Evolutionary conservation across 2,329 filamentous ascomycete genomes (phyloP).

Genomic region (Cyphellophora europaea): DNA sequence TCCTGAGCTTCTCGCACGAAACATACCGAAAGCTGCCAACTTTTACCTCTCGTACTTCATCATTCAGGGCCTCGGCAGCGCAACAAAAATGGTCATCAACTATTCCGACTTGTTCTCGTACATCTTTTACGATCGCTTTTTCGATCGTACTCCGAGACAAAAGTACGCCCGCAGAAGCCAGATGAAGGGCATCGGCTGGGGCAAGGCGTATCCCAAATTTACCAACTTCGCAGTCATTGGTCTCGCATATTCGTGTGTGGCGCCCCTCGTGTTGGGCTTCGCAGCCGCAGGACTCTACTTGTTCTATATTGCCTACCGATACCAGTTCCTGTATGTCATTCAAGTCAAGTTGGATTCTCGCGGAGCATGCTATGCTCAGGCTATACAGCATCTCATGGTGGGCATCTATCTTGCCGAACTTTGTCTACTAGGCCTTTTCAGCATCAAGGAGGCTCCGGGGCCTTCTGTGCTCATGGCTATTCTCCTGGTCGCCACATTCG

Average conservation of each 20-base stretch:
- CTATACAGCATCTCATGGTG: conserved; percentile 72
- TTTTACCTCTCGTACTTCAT: conserved; percentile 96
- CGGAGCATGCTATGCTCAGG: conserved; percentile 77
- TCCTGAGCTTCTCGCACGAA: conserved; percentile 59
- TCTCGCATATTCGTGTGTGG: conserved; percentile 78
- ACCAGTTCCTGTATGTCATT: conserved; percentile 82
- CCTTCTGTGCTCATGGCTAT: conserved; percentile 65
- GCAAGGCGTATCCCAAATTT: conserved; percentile 69
- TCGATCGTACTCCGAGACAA: conserved; percentile 56
- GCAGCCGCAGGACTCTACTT: conserved; percentile 67
- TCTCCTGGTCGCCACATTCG: conserved; percentile 62
- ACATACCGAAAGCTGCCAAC: conserved; percentile 79
- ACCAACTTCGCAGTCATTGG: conserved; percentile 81
- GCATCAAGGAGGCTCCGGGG: conserved; percentile 34
- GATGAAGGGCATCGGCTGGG: conserved; percentile 72
- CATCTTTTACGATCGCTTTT: conserved; percentile 14
- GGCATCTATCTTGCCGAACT: conserved; percentile 78
- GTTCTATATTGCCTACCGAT: conserved; percentile 80
- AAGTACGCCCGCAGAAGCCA: conserved; percentile 67
- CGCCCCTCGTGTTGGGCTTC: conserved; percentile 74
- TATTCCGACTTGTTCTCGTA: conserved; percentile 45
- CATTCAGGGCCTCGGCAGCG: conserved; percentile 63
- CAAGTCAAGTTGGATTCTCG: conserved; percentile 77
- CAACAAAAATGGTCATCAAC: conserved; percentile 38
- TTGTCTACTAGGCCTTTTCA: conserved; percentile 78